These are phyloP conservation scores for Acer campestre DNA, from an alignment of 345 rosid species.

Conservation along the genomic window DNA sequence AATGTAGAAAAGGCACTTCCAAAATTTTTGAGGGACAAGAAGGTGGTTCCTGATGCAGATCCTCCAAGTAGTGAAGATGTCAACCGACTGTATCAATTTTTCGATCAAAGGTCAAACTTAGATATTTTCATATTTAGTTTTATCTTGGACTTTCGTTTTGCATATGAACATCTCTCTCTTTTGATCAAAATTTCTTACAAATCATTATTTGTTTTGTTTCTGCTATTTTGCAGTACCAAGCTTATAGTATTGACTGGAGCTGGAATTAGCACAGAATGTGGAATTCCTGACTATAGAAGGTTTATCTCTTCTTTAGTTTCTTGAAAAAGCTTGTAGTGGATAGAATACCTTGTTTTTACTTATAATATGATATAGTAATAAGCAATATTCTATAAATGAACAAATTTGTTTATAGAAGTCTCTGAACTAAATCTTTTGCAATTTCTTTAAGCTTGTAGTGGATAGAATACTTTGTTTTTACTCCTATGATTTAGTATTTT, in stretches of 20 bases:
- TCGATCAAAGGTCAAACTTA: slow-evolving; percentile 63
- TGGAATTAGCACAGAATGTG: slow-evolving; percentile 91
- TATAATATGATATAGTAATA: background rate
- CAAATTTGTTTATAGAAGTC: too few relatives aligned
- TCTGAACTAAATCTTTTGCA: too few relatives aligned
- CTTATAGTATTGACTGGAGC: slow-evolving; percentile 88
- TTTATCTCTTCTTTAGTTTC: slow-evolving; percentile 18
- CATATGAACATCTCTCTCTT: background rate
- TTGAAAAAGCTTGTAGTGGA: background rate
- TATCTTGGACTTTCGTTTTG: background rate
- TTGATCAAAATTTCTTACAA: background rate
- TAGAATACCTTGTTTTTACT: background rate
- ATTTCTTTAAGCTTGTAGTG: too few relatives aligned
- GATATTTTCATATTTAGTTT: background rate
- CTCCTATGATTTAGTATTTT: too few relatives aligned
- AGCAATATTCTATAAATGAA: background rate
- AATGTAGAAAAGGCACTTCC: slow-evolving; percentile 34
- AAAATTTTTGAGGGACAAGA: slow-evolving; percentile 51
- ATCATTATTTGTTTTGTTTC: background rate
- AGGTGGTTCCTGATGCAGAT: slow-evolving; percentile 73
- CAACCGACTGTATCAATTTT: slow-evolving; percentile 54
- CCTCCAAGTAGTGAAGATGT: slow-evolving; percentile 70
- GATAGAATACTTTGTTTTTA: too few relatives aligned
- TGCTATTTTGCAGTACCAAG: slow-evolving; percentile 49
- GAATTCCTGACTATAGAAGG: slow-evolving; percentile 99